phyloP scores from a whole-genome alignment of 352 stramenopile genomes.

The Achlya hypogyna region DNA sequence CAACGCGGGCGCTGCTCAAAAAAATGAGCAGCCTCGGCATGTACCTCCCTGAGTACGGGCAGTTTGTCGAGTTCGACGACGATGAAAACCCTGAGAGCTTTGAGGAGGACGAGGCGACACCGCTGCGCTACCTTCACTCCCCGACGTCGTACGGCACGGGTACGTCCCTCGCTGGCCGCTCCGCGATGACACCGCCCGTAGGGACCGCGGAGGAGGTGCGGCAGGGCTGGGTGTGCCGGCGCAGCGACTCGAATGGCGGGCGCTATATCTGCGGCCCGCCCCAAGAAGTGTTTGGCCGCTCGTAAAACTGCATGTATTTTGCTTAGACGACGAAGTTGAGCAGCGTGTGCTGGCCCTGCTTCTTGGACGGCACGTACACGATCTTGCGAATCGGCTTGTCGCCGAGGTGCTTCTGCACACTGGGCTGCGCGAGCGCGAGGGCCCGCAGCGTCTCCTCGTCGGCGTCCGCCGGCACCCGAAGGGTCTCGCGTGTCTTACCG shows the following conservation, averaged over 20 bases:
- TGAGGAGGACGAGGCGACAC: constrained; percentile 2
- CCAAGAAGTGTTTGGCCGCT: neutral
- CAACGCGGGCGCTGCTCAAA: neutral
- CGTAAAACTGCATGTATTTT: neutral
- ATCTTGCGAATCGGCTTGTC: constrained; percentile 57
- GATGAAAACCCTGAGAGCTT: constrained; percentile 27
- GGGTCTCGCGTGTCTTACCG: constrained; percentile 62
- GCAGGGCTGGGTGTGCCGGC: neutral
- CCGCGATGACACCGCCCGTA: neutral
- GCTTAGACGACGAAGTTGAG: constrained; percentile 60
- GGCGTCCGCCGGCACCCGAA: constrained; percentile 45
- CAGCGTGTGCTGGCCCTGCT: constrained; percentile 59
- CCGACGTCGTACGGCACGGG: neutral
- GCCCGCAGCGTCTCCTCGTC: constrained; percentile 47
- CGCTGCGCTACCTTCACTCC: neutral
- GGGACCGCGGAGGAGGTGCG: neutral
- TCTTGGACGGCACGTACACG: constrained; percentile 74
- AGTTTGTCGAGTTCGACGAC: constrained; percentile 69
- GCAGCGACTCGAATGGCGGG: neutral
- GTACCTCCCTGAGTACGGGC: constrained; percentile 59
- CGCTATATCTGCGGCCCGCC: neutral
- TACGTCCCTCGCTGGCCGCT: neutral
- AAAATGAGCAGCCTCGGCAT: constrained; percentile 32
- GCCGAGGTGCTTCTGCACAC: constrained; percentile 59
- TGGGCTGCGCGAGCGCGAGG: constrained; percentile 41